A percentile compares a stretch with the other conserved stretches of the same genome.
phyloP scores from a whole-genome alignment of 495 filamentous ascomycete genomes.

The Hyaloscypha finlandica region DNA sequence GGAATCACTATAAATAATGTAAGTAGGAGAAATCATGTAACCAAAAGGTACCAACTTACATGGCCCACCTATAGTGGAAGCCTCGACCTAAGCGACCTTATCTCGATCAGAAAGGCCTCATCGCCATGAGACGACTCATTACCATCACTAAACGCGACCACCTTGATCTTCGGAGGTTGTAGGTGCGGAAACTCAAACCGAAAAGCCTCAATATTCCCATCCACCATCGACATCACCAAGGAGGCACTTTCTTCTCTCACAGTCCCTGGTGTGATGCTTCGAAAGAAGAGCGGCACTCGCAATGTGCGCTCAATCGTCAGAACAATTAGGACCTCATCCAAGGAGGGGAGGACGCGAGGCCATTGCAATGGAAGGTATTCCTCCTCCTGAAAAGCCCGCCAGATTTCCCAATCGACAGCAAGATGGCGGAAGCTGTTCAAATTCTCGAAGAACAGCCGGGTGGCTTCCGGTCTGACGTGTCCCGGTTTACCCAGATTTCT shows the following conservation, averaged over 20 bases:
- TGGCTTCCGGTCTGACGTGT: not conserved
- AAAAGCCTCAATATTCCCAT: not conserved
- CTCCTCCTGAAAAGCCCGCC: not conserved
- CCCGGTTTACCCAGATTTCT: not conserved
- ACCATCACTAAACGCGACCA: not conserved
- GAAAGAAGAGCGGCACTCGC: not conserved
- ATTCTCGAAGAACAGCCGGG: not conserved
- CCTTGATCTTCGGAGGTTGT: not conserved
- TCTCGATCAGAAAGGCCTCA: not conserved
- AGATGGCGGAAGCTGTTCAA: not conserved
- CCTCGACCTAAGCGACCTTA: not conserved
- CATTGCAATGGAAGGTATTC: not conserved
- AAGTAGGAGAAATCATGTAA: not conserved
- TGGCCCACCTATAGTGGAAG: not conserved
- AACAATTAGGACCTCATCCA: not conserved
- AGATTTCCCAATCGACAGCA: not conserved
- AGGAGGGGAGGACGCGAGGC: not conserved
- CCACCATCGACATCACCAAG: not conserved
- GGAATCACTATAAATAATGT: not conserved
- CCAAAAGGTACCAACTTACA: not conserved
- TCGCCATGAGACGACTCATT: not conserved
- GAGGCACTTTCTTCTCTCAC: not conserved
- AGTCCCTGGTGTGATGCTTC: not conserved
- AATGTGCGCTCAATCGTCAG: not conserved
- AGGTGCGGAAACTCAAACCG: not conserved